These are phyloP conservation scores for Rhododendron williamsianum DNA, from an alignment of 148 eudicot genomes.

Conservation along the genomic window DNA sequence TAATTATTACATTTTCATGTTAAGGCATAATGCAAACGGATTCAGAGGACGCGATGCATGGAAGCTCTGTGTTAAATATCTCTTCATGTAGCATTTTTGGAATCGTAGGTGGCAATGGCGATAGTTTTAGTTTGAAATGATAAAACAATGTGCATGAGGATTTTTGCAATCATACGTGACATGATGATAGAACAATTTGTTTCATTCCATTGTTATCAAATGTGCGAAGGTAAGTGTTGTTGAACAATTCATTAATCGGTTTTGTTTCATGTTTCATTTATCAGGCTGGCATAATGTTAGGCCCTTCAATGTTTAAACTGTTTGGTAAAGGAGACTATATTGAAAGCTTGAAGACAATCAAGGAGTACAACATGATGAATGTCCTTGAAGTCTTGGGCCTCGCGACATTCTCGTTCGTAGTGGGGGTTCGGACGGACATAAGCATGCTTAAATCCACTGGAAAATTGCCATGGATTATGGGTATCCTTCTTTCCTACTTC, in stretches of 20 bases:
- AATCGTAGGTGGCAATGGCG: no score
- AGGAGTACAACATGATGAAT: not conserved
- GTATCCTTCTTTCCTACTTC: not conserved
- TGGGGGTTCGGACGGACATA: not conserved
- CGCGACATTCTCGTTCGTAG: not conserved
- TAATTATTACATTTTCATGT: not conserved
- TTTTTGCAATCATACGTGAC: no score
- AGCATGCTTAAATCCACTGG: not conserved
- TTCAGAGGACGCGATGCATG: no score
- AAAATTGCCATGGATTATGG: not conserved
- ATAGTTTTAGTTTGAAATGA: no score
- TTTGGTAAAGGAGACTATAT: not conserved
- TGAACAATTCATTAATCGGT: not conserved
- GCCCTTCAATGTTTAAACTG: not conserved
- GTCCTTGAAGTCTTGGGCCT: not conserved
- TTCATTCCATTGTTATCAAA: not conserved
- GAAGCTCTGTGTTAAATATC: no score
- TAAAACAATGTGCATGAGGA: no score
- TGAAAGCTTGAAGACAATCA: not conserved
- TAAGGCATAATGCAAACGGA: no score
- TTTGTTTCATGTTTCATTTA: not conserved
- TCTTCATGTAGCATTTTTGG: no score
- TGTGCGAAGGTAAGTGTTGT: not conserved
- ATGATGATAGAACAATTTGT: not conserved
- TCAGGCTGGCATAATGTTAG: conserved; percentile 1